These are phyloP conservation scores for Ulota crispa DNA, from an alignment of 225 moss, liverwort and hornwort genomes.

Conservation along the genomic window DNA sequence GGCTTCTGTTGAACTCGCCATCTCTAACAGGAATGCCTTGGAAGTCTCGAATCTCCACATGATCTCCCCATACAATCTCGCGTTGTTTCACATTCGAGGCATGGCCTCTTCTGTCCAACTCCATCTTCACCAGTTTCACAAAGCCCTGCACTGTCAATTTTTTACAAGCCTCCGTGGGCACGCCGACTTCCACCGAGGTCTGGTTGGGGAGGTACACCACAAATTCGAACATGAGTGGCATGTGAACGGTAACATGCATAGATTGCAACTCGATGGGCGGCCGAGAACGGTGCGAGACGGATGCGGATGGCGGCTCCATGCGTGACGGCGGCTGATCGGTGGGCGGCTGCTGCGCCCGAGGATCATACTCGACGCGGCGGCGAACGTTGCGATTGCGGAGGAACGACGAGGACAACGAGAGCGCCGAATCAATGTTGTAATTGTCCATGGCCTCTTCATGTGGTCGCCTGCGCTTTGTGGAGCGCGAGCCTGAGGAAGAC, in stretches of 20 bases:
- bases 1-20: neutral
- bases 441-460: neutral
- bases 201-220: slow-evolving; percentile 31
- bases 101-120: neutral
- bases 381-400: neutral
- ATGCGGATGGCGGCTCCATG: neutral
- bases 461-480: neutral
- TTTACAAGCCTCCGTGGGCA: slow-evolving; percentile 6
- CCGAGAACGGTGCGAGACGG: neutral
- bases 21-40: neutral
- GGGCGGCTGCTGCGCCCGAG: neutral
- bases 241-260: neutral
- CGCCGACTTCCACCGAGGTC: slow-evolving; percentile 9
- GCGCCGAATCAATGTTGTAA: neutral
- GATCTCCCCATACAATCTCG: neutral
- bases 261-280: neutral
- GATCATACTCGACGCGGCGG: slow-evolving; percentile 21
- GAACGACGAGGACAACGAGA: neutral
- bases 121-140: slow-evolving; percentile 10
- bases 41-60: slow-evolving; percentile 17
- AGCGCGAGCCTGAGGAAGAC: neutral
- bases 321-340: neutral
- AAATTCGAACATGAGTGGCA: slow-evolving; percentile 9
- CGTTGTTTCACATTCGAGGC: neutral
- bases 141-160: slow-evolving; percentile 6